Percentiles rank a stretch among this genome's conserved stretches.
Evolutionary conservation across 768 basidiomycete species (phyloP).

Genomic region (Russula griseocarnosa): DNA sequence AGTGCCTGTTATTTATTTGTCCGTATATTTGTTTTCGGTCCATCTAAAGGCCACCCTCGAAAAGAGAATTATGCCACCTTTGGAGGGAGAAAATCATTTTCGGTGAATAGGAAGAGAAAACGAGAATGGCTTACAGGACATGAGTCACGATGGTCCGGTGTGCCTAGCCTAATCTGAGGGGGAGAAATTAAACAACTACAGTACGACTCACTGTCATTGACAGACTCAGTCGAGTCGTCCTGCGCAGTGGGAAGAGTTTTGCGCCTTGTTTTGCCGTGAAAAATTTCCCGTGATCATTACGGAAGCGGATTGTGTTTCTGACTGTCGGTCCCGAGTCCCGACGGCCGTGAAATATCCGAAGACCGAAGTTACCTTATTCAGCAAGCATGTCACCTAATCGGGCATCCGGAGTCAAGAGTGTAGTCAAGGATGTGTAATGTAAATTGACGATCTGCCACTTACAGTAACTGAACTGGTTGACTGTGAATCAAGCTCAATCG

Average conservation of each 20-base stretch:
- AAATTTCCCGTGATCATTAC: not conserved
- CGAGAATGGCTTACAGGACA: too few relatives aligned
- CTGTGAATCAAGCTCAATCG: not conserved
- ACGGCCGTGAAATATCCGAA: not conserved
- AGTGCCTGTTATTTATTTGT: not conserved
- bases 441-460: not conserved
- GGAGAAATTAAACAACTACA: too few relatives aligned
- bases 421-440: not conserved
- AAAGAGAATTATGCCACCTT: too few relatives aligned
- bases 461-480: too few relatives aligned
- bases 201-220: too few relatives aligned
- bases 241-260: too few relatives aligned
- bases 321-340: not conserved
- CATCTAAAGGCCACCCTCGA: not conserved
- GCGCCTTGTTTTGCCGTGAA: not conserved
- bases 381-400: slow-evolving; percentile 12
- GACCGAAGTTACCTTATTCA: not conserved
- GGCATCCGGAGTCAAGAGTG: not conserved
- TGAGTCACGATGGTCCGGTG: too few relatives aligned
- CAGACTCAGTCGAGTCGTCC: too few relatives aligned
- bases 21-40: not conserved
- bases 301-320: not conserved
- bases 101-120: too few relatives aligned
- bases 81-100: too few relatives aligned
- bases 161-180: too few relatives aligned